Evolutionary conservation across 768 basidiomycete genomes (phyloP), one percentile per base, ranked within the genome.

Genomic region (Rubroboletus pulcherrimus): DNA sequence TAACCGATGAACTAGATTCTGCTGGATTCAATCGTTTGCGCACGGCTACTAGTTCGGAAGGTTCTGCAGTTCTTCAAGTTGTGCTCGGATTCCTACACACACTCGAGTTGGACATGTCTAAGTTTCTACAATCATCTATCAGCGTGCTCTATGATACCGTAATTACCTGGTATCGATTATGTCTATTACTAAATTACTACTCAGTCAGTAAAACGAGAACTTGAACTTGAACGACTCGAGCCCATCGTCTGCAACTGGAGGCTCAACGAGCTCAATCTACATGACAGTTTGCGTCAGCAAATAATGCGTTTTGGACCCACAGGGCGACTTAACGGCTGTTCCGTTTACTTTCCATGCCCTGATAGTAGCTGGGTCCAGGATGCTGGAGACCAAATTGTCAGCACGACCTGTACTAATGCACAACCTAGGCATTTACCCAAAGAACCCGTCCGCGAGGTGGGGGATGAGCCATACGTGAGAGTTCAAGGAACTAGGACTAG

Each of bases 401-500:
- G 26, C 26, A 26, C 26, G 14, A 6, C 14, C 14, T 11, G 26
- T 10, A 44, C 29, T 26, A 3, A 29, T 3, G 6, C 10, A 5
- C 7, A 24, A 12, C 17, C 17, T 8, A 44, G 10, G 35, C 38
- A 21, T 19, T 19, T 30, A 50, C 38, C 42, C 35, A 14, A 31
- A 43, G 19, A 31, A 55, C 4, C 15, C 50, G 8, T n/a, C 30
- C 26, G 17, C 26, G 5, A 55, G 50, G 7, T 14, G 35, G 17
- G 50, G 50, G 9, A 55, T 53, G 30, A 37, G 19, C 54, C 54
- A 55, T 30, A 55, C 50, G 14, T 55, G 54, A 11, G 50, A 53
- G 24, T 21, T 12, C 50, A 53, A 10, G 15, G 49, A 53, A 10
- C 30, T 33, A 3, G 50, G 42, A 21, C 11, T 38, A 7, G 50